Conservation (phyloP, 1,139 yeast genomes). For the Geotrichum europaeum region DNA sequence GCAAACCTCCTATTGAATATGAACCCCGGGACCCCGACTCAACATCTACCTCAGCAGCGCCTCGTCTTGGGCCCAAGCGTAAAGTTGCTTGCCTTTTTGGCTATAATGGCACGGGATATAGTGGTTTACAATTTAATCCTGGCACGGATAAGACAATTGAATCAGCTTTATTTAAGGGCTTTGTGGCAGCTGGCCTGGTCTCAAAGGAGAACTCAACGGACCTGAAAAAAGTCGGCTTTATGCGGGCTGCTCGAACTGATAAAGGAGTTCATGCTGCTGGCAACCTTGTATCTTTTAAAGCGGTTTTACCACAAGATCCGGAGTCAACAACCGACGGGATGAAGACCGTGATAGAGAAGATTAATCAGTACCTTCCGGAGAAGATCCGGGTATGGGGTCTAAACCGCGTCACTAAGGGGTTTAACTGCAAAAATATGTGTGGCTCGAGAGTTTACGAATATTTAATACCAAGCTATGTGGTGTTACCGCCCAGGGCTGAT, state of each 20-base stretch:
- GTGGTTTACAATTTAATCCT: constrained; percentile 94
- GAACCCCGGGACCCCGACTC: not conserved
- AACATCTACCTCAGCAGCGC: not conserved
- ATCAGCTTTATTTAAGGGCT: constrained; percentile 79
- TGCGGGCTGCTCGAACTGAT: constrained; percentile 97
- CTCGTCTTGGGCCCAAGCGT: constrained; percentile 50
- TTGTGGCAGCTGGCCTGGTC: constrained; percentile 83
- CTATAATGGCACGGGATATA: constrained; percentile 96
- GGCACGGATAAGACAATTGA: constrained; percentile 85
- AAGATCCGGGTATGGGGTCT: constrained; percentile 92
- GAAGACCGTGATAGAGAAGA: constrained; percentile 55
- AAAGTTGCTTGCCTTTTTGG: constrained; percentile 94
- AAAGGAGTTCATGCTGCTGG: constrained; percentile 99
- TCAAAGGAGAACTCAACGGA: constrained; percentile 85
- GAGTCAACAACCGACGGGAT: not conserved
- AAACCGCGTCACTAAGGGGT: constrained; percentile 79
- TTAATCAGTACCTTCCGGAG: constrained; percentile 70
- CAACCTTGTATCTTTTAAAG: constrained; percentile 78
- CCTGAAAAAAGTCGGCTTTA: constrained; percentile 80
- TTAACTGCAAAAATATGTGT: constrained; percentile 93
- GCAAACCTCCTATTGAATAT: not conserved
- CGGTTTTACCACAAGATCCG: constrained; percentile 78
- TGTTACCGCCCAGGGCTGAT: constrained; percentile 77
- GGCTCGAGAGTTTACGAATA: constrained; percentile 92
- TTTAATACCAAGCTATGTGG: constrained; percentile 80